Evolutionary conservation across 257 asterid species (phyloP), one percentile per base, ranked within the genome.

Genomic region (Gentiana macrophylla): DNA sequence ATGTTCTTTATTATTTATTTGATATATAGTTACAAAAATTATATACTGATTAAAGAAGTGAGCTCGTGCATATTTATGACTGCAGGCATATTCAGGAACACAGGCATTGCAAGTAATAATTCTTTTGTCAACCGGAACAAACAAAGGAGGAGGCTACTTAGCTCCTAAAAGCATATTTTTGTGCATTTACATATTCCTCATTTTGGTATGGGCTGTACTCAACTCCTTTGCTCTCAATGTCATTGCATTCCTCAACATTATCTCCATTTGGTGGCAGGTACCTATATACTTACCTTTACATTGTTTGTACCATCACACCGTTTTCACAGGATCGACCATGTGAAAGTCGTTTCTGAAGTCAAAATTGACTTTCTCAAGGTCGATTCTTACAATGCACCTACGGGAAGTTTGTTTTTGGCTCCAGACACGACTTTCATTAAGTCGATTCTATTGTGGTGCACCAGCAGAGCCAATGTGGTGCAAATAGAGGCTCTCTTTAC

Each of bases 261-360:
- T 71, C 62, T 74, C 84, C 5, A 69, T 78, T 10, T 78, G 80
- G 80, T 78, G 80, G 79, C 84, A 78, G 80, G 84, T 73, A 49
- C 3, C 45, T 4, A 32, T 37, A 6, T 12, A 37, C 11, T 4
- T 55, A 24, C 24, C 24, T 24, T 24, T 24, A 24, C 1, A 24
- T 24, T 24, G 24, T 24, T 24, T 24, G 24, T 24, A 24, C 24
- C 1, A 24, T 24, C 24, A 24, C 24, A 24, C 24, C 24, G 24
- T 24, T 24, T 24, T 24, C 24, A 24, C 24, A 24, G 24, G 24
- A 24, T 24, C 24, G 24, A 24, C 1, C 24, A 24, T 24, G 24
- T 24, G 24, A 24, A 32, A 24, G 9, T 15, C n/a, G 10, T 52
- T 24, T 24, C 24, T 24, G 24, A 24, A 24, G 24, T 1, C 24